phyloP scores from a whole-genome alignment of 495 filamentous ascomycete genomes.

The Podospora didyma region DNA sequence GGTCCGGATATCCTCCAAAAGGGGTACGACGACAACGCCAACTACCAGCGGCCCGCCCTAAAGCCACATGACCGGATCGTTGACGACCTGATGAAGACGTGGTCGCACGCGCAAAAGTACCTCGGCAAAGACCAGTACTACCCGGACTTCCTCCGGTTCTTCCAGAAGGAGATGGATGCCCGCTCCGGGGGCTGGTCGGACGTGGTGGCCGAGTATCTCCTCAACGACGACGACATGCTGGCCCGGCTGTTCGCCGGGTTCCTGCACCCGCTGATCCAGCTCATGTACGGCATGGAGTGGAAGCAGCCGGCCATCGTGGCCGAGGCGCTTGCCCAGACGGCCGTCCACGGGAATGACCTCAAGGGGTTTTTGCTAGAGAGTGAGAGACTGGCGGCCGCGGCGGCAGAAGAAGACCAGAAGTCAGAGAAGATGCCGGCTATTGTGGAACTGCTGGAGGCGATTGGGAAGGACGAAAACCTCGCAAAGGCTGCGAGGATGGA shows the following conservation, averaged over 20 bases:
- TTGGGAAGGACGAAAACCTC: constrained; percentile 52
- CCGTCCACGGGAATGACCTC: constrained; percentile 55
- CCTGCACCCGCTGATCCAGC: constrained; percentile 78
- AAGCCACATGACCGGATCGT: constrained; percentile 41
- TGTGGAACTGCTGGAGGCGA: constrained; percentile 55
- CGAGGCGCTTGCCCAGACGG: constrained; percentile 72
- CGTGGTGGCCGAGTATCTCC: constrained; percentile 62
- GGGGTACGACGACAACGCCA: constrained; percentile 55
- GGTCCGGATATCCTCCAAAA: constrained; percentile 49
- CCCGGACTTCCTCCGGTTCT: constrained; percentile 66
- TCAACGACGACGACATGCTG: constrained; percentile 44
- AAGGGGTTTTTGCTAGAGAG: constrained; percentile 45
- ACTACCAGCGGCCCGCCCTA: constrained; percentile 54
- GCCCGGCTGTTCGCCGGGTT: constrained; percentile 48
- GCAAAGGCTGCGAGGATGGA: constrained; percentile 40
- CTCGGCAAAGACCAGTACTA: constrained; percentile 53
- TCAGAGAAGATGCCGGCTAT: constrained; percentile 31
- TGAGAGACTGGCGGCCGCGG: constrained; percentile 38
- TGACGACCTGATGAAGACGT: constrained; percentile 52
- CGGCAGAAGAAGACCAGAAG: constrained; percentile 10
- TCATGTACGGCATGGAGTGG: constrained; percentile 82
- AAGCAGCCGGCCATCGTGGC: constrained; percentile 75
- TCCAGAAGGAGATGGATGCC: constrained; percentile 62
- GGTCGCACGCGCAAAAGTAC: constrained; percentile 45
- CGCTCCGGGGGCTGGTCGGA: constrained; percentile 57